Conservation (phyloP, 225 moss, liverwort and hornwort species). For the Sphagnum contortum region DNA sequence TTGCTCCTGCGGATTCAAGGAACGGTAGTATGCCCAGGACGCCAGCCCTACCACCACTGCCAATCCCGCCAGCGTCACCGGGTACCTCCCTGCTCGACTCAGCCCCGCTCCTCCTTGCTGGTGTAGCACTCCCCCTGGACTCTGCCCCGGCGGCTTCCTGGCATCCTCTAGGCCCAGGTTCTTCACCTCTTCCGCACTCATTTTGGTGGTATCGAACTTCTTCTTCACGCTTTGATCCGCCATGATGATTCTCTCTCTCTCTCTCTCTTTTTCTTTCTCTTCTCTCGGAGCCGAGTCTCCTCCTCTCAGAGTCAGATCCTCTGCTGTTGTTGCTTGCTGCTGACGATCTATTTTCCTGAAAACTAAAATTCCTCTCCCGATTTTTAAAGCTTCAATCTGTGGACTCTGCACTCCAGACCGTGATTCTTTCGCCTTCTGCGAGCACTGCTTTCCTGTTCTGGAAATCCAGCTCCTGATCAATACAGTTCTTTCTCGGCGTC, state of each 20-base stretch:
- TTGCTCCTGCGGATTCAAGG: slow-evolving; percentile 13
- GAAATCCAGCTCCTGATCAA: no score
- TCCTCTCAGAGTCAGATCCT: no score
- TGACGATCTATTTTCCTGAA: no score
- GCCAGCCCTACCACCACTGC: slow-evolving; percentile 41
- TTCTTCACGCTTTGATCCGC: slow-evolving; percentile 13
- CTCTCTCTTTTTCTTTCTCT: no score
- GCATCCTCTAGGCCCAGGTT: slow-evolving; percentile 29
- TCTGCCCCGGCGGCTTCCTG: slow-evolving; percentile 45
- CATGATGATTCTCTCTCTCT: slow-evolving; percentile 4
- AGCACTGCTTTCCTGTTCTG: no score
- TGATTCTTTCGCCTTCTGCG: no score
- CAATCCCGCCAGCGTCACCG: slow-evolving; percentile 37
- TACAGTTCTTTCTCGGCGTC: no score
- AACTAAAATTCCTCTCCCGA: no score
- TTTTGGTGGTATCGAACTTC: slow-evolving; percentile 41
- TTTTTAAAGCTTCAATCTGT: no score
- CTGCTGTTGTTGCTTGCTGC: no score
- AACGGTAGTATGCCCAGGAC: slow-evolving; percentile 49
- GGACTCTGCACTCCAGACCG: no score
- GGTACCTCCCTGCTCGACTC: slow-evolving; percentile 35
- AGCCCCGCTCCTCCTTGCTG: slow-evolving; percentile 46
- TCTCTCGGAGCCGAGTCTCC: no score
- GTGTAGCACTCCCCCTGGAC: slow-evolving; percentile 49
- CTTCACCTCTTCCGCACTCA: slow-evolving; percentile 45